These are phyloP conservation scores for Kwoniella botswanensis DNA, from an alignment of 768 basidiomycete genomes.

Conservation along the genomic window DNA sequence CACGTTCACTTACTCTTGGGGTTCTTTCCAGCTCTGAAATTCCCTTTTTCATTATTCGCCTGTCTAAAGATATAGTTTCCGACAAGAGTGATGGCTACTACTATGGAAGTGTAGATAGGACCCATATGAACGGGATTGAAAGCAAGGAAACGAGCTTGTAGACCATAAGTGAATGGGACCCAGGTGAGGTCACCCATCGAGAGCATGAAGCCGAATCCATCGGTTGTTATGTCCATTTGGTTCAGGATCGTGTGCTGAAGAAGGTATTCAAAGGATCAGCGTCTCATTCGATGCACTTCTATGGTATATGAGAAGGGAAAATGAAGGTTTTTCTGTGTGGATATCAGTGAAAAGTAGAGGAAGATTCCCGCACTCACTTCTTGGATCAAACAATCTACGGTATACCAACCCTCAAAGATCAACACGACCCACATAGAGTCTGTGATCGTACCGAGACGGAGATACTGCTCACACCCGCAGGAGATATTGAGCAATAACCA, in stretches of 20 bases:
- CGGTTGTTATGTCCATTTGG: slow-evolving; percentile 96
- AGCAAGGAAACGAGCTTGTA: slow-evolving; percentile 94
- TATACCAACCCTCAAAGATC: slow-evolving; percentile 84
- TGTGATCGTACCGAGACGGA: slow-evolving; percentile 74
- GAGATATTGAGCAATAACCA: slow-evolving; percentile 90
- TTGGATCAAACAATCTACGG: slow-evolving; percentile 83
- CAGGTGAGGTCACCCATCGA: slow-evolving; percentile 87
- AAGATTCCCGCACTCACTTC: slow-evolving; percentile 65
- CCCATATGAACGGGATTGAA: slow-evolving; percentile 83
- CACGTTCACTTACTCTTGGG: slow-evolving; percentile 73
- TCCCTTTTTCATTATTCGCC: slow-evolving; percentile 91
- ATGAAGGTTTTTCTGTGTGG: background rate
- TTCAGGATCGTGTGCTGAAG: slow-evolving; percentile 81
- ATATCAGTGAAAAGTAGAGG: background rate
- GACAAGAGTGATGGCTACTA: slow-evolving; percentile 69
- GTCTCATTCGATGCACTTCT: background rate
- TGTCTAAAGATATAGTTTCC: slow-evolving; percentile 92
- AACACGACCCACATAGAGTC: slow-evolving; percentile 92
- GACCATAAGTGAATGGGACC: slow-evolving; percentile 92
- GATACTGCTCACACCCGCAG: slow-evolving; percentile 88
- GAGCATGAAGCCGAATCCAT: slow-evolving; percentile 99
- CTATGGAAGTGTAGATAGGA: slow-evolving; percentile 63
- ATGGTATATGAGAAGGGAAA: too few relatives aligned
- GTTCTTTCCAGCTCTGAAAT: slow-evolving; percentile 90
- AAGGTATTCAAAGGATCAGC: background rate